These are phyloP conservation scores for Ophiostoma pallidulum DNA, from an alignment of 2,329 filamentous ascomycete species.

Conservation along the genomic window DNA sequence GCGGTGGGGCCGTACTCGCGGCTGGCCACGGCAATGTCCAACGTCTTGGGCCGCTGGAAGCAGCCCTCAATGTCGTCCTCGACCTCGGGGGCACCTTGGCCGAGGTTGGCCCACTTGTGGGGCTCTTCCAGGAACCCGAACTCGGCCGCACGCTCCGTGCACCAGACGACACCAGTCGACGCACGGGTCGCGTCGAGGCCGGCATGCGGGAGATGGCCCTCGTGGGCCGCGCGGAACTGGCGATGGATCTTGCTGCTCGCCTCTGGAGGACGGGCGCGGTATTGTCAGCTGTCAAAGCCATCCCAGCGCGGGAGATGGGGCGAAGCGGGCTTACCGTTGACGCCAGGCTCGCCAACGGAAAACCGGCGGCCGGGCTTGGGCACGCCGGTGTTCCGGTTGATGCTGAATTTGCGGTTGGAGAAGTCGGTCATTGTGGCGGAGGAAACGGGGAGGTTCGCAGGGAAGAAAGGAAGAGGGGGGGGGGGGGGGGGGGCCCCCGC, in stretches of 20 bases:
- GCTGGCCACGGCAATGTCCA: slow-evolving; percentile 68
- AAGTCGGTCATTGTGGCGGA: slow-evolving; percentile 31
- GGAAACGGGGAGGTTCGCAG: background rate
- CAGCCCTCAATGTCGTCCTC: slow-evolving; percentile 87
- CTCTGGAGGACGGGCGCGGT: slow-evolving; percentile 41
- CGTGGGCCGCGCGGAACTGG: slow-evolving; percentile 82
- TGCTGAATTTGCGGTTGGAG: slow-evolving; percentile 53
- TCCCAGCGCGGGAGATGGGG: background rate
- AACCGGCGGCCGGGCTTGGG: slow-evolving; percentile 49
- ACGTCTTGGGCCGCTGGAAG: slow-evolving; percentile 69
- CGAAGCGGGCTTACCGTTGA: slow-evolving; percentile 38
- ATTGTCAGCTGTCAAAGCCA: too few species aligned
- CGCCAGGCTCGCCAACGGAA: slow-evolving; percentile 47
- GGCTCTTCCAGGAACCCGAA: slow-evolving; percentile 81
- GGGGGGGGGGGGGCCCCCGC: too few species aligned
- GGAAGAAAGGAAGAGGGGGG: background rate
- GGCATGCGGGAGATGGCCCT: slow-evolving; percentile 83
- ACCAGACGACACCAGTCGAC: slow-evolving; percentile 93
- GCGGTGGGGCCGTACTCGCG: slow-evolving; percentile 91
- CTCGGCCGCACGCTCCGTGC: slow-evolving; percentile 75
- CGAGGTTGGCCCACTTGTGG: slow-evolving; percentile 80
- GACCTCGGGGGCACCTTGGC: slow-evolving; percentile 87
- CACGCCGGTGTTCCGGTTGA: slow-evolving; percentile 55
- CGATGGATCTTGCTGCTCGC: slow-evolving; percentile 74
- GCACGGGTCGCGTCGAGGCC: slow-evolving; percentile 81